Evolutionary conservation across 1,284 basidiomycete species (phyloP).

Genomic region (Leccinum subrobustum): DNA sequence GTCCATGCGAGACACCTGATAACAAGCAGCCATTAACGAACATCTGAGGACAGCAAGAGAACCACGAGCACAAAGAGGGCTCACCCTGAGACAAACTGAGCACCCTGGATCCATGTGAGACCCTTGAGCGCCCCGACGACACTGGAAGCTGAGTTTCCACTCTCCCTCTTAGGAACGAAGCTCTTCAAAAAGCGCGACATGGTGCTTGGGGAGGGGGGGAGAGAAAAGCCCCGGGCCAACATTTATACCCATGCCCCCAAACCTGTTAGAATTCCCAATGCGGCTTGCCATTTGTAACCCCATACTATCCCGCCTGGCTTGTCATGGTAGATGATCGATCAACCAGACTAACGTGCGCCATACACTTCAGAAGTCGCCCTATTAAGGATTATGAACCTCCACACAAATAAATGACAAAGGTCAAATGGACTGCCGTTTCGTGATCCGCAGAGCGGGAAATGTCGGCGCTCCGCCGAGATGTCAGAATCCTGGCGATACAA

Average conservation of each 20-base stretch:
- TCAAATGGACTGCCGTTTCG: not conserved
- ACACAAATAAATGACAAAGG: not conserved
- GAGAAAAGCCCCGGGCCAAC: not conserved
- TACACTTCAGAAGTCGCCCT: not conserved
- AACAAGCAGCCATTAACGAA: constrained; percentile 3
- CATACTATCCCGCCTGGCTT: not conserved
- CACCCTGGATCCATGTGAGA: constrained; percentile 50
- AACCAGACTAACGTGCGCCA: not conserved
- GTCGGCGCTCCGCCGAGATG: not conserved
- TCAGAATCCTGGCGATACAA: not conserved
- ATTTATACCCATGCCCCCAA: constrained; percentile 17
- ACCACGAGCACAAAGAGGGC: constrained; percentile 8
- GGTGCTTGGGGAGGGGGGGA: not conserved
- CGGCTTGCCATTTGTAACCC: not conserved
- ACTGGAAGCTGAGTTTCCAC: constrained; percentile 30
- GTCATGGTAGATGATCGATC: not conserved
- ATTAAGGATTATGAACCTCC: not conserved
- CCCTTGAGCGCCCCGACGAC: constrained; percentile 39
- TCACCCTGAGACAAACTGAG: constrained; percentile 63
- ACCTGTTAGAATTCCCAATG: not conserved
- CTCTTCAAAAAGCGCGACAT: constrained; percentile 32
- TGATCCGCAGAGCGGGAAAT: not conserved
- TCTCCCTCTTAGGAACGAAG: constrained; percentile 51
- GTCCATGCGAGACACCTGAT: constrained; percentile 76
- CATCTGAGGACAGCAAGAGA: not conserved